These are phyloP conservation scores for Neurospora sp. DNA, from an alignment of 2,329 filamentous ascomycete genomes.

Conservation along the genomic window DNA sequence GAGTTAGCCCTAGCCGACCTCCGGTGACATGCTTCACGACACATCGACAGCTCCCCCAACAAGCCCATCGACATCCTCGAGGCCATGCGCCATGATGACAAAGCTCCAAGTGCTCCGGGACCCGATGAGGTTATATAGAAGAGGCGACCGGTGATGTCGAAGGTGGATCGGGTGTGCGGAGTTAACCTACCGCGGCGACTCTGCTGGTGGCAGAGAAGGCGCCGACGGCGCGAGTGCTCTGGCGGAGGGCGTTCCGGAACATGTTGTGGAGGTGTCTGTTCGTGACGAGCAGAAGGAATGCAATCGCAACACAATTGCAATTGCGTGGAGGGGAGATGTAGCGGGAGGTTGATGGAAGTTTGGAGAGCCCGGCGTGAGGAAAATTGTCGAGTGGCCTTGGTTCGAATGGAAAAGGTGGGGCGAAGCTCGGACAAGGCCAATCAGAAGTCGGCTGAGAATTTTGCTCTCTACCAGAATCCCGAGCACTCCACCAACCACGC, in stretches of 20 bases:
- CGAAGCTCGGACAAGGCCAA: slow-evolving; percentile 15
- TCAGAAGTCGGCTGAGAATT: slow-evolving; percentile 16
- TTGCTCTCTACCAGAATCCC: slow-evolving; percentile 17
- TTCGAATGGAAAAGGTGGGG: slow-evolving; percentile 15
- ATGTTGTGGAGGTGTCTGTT: slow-evolving; percentile 54
- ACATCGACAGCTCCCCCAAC: slow-evolving; percentile 24
- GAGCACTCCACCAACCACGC: slow-evolving; percentile 13
- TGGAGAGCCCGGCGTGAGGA: slow-evolving; percentile 20
- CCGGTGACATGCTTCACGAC: slow-evolving; percentile 14
- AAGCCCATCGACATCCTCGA: slow-evolving; percentile 27
- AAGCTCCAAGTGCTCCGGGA: slow-evolving; percentile 25
- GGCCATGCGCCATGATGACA: slow-evolving; percentile 20
- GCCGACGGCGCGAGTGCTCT: slow-evolving; percentile 90
- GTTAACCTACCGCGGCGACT: slow-evolving; percentile 82
- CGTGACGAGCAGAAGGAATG: slow-evolving; percentile 42
- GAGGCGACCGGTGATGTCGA: slow-evolving; percentile 36
- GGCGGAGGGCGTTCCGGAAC: slow-evolving; percentile 97
- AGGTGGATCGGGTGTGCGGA: slow-evolving; percentile 29
- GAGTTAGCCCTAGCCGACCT: slow-evolving; percentile 22
- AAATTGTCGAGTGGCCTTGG: slow-evolving; percentile 21
- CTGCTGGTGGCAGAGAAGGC: slow-evolving; percentile 87
- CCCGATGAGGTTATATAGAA: slow-evolving; percentile 28
- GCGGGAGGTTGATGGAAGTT: slow-evolving; percentile 35
- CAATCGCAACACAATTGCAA: slow-evolving; percentile 55
- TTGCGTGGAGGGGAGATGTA: slow-evolving; percentile 53